Evolutionary conservation across 257 asterid species (phyloP).

Genomic region (Nicotiana obtusifolia): DNA sequence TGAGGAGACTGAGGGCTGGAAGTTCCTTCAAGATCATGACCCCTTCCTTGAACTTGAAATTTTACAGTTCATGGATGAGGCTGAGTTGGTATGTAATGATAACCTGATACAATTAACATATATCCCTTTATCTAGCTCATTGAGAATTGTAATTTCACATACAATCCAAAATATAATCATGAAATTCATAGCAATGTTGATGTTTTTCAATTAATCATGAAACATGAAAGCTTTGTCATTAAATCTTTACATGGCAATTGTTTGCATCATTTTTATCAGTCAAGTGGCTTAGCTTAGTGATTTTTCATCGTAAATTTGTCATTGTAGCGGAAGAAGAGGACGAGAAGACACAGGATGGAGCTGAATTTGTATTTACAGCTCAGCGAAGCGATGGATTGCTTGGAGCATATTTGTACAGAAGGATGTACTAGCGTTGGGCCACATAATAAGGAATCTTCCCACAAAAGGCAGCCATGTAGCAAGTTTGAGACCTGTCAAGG

Average conservation of each 20-base stretch:
- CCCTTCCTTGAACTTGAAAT: slow-evolving; percentile 87
- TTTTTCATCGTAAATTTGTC: background rate
- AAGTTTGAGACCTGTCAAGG: slow-evolving; percentile 79
- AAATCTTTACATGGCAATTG: background rate
- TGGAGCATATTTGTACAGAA: slow-evolving; percentile 79
- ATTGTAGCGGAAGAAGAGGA: slow-evolving; percentile 57
- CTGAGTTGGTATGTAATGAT: slow-evolving; percentile 51
- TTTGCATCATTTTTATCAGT: background rate
- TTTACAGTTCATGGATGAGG: slow-evolving; percentile 70
- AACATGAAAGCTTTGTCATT: background rate
- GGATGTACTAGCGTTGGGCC: slow-evolving; percentile 90
- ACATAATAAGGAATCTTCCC: slow-evolving; percentile 40
- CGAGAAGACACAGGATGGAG: slow-evolving; percentile 48
- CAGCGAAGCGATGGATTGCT: slow-evolving; percentile 88
- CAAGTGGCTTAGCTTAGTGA: slow-evolving; percentile 1
- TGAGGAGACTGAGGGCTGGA: slow-evolving; percentile 87
- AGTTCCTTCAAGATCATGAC: slow-evolving; percentile 63
- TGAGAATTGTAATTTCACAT: background rate
- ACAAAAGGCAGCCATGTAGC: slow-evolving; percentile 63
- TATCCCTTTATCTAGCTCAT: background rate
- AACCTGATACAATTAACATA: background rate
- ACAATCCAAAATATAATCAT: background rate
- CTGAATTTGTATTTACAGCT: slow-evolving; percentile 61
- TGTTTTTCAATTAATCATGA: background rate
- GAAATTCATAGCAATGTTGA: background rate